Evolutionary conservation across 768 basidiomycete genomes (phyloP).

Genomic region (Tricholoma sp.): DNA sequence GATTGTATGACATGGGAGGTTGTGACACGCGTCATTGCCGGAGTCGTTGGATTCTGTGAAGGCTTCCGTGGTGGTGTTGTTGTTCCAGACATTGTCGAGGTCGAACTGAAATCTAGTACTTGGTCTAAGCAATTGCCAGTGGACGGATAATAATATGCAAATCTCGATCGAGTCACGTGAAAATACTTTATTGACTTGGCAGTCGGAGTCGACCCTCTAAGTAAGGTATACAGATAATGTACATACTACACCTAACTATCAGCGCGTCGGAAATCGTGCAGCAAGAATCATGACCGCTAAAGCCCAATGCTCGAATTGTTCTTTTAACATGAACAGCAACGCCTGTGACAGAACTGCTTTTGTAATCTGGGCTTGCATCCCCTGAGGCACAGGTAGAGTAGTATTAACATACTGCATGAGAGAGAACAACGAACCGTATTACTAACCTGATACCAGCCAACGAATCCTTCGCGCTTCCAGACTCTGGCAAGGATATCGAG

Average conservation of each 20-base stretch:
- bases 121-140: too few species aligned
- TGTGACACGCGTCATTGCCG: constrained; percentile 49
- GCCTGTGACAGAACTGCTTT: constrained; percentile 97
- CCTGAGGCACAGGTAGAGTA: constrained; percentile 37
- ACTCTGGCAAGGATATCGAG: constrained; percentile 70
- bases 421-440: background rate
- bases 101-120: too few species aligned
- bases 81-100: constrained; percentile 27
- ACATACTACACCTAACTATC: background rate
- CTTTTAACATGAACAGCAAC: constrained; percentile 94
- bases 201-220: too few species aligned
- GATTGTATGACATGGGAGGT: constrained; percentile 45
- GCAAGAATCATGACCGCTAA: constrained; percentile 60
- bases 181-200: too few species aligned
- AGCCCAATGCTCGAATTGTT: constrained; percentile 91
- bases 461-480: constrained; percentile 69
- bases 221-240: background rate
- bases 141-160: too few species aligned
- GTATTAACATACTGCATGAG: background rate
- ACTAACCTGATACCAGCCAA: constrained; percentile 94
- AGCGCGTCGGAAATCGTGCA: constrained; percentile 29
- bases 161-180: too few species aligned
- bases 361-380: constrained; percentile 93
- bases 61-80: constrained; percentile 36
- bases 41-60: constrained; percentile 42